phyloP scores from a whole-genome alignment of 2,329 filamentous ascomycete genomes.

The Cladophialophora bantiana region DNA sequence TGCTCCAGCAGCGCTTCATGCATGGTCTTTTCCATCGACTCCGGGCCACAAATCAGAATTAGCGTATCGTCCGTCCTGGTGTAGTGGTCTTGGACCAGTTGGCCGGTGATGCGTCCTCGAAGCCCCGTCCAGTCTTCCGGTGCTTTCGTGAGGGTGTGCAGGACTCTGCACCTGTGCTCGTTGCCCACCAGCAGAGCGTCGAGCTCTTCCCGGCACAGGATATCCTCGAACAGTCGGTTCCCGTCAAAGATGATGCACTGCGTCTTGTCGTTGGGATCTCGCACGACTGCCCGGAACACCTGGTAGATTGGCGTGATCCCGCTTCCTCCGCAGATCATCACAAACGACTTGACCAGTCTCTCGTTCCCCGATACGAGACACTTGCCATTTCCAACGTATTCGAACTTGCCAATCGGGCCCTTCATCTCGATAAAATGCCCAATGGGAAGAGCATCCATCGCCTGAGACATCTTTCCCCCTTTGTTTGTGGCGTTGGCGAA shows the following conservation, averaged over 20 bases:
- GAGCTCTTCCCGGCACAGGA: slow-evolving; percentile 77
- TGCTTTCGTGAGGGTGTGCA: slow-evolving; percentile 74
- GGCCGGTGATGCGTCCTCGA: slow-evolving; percentile 69
- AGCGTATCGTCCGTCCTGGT: slow-evolving; percentile 60
- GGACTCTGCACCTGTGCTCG: slow-evolving; percentile 64
- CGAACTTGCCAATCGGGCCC: slow-evolving; percentile 84
- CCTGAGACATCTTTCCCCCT: slow-evolving; percentile 83
- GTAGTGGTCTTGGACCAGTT: slow-evolving; percentile 67
- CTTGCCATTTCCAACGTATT: slow-evolving; percentile 73
- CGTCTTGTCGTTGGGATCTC: slow-evolving; percentile 68
- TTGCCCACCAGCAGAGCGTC: slow-evolving; percentile 66
- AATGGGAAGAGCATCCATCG: slow-evolving; percentile 74
- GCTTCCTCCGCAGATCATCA: slow-evolving; percentile 89
- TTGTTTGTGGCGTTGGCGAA: slow-evolving; percentile 62
- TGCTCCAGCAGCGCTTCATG: slow-evolving; percentile 63
- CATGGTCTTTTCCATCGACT: slow-evolving; percentile 73
- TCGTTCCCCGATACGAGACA: slow-evolving; percentile 67
- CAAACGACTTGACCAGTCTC: slow-evolving; percentile 69
- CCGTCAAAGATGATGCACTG: slow-evolving; percentile 77
- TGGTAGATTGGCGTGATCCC: slow-evolving; percentile 93
- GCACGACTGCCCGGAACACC: slow-evolving; percentile 76
- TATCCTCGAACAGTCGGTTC: slow-evolving; percentile 78
- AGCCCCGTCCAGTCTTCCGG: slow-evolving; percentile 71
- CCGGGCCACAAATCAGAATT: slow-evolving; percentile 81
- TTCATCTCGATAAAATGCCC: slow-evolving; percentile 83